phyloP scores from a whole-genome alignment of 371 early-diverging fungal genomes.

The Choanephora cucurbitarum region DNA sequence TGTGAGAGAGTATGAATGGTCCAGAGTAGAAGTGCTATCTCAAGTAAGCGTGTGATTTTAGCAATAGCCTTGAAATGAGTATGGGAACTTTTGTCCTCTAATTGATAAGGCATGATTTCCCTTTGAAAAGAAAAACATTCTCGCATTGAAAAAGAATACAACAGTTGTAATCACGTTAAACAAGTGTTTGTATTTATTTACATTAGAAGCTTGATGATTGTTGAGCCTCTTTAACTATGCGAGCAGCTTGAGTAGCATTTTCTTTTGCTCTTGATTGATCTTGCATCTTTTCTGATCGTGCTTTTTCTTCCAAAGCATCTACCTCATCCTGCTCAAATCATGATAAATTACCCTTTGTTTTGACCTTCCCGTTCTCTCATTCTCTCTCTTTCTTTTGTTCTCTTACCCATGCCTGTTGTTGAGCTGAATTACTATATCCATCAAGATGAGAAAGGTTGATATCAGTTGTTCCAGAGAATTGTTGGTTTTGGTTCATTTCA shows the following conservation, averaged over 20 bases:
- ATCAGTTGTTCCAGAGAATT: background rate
- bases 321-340: conserved; percentile 9
- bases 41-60: no score
- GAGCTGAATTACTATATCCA: background rate
- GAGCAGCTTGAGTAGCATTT: conserved; percentile 19
- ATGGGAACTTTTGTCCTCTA: no score
- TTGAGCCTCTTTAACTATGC: conserved; percentile 16
- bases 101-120: no score
- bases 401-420: conserved; percentile 19
- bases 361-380: no score
- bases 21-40: no score
- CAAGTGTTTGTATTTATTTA: no score
- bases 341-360: background rate
- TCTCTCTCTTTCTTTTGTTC: background rate
- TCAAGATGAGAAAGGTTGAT: conserved; percentile 9
- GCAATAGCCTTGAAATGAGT: no score
- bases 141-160: no score
- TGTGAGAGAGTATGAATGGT: no score
- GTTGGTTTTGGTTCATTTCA: conserved; percentile 4
- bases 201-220: conserved; percentile 16
- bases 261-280: conserved; percentile 15
- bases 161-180: no score
- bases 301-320: conserved; percentile 23
- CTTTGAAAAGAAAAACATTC: no score
- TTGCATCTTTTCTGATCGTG: conserved; percentile 20